These are phyloP conservation scores for Cystobasidiaceae sp. DNA, from an alignment of 1,284 basidiomycete genomes.

Conservation along the genomic window DNA sequence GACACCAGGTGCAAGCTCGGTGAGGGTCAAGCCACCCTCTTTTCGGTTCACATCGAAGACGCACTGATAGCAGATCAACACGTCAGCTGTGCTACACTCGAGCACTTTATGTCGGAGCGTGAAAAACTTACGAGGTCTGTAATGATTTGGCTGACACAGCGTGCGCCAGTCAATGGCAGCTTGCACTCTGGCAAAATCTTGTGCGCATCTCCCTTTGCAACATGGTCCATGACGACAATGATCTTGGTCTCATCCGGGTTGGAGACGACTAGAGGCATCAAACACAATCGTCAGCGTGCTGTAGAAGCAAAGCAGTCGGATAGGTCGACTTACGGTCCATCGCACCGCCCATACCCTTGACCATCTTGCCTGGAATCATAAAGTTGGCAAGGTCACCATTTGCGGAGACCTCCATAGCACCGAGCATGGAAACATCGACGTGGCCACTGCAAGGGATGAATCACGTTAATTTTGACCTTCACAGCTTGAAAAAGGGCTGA, in stretches of 20 bases:
- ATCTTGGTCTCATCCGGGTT: slow-evolving; percentile 86
- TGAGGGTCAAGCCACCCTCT: slow-evolving; percentile 66
- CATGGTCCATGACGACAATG: slow-evolving; percentile 69
- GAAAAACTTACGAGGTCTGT: slow-evolving; percentile 73
- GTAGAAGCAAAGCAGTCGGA: neutral
- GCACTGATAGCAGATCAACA: slow-evolving; percentile 38
- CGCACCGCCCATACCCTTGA: slow-evolving; percentile 77
- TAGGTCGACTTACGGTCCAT: slow-evolving; percentile 46
- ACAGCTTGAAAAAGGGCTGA: too few relatives aligned
- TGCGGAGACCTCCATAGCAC: slow-evolving; percentile 89
- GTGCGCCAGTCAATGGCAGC: slow-evolving; percentile 79
- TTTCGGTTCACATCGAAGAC: slow-evolving; percentile 82
- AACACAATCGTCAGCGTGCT: neutral
- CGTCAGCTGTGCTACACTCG: neutral
- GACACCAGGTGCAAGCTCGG: slow-evolving; percentile 76
- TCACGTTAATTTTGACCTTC: slow-evolving; percentile 44
- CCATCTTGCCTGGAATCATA: slow-evolving; percentile 56
- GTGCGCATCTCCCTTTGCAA: slow-evolving; percentile 77
- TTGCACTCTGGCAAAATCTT: slow-evolving; percentile 80
- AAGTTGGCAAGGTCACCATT: slow-evolving; percentile 95
- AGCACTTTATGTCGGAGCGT: too few relatives aligned
- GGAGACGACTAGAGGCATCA: slow-evolving; percentile 59
- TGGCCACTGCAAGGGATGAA: slow-evolving; percentile 56
- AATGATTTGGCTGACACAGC: slow-evolving; percentile 80
- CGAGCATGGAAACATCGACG: slow-evolving; percentile 84